Percentiles rank a stretch among this genome's conserved stretches.
These are phyloP conservation scores for Suillus tomentosus DNA, from an alignment of 768 basidiomycete genomes.

Conservation along the genomic window DNA sequence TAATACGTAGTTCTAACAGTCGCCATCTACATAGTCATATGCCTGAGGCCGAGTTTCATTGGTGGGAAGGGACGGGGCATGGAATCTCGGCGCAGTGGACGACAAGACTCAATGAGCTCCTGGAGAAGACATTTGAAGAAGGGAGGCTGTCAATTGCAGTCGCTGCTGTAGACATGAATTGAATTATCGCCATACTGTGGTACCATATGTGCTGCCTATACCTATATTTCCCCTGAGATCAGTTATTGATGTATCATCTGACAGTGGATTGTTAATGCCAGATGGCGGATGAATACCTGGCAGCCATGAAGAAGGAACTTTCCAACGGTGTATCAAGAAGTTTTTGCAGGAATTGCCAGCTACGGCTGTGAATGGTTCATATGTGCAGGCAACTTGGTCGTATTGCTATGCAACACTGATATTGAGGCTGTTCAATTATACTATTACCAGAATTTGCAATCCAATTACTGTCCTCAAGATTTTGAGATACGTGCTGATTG, in stretches of 20 bases:
- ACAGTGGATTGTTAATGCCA: too few species aligned
- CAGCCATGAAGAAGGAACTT: too few species aligned
- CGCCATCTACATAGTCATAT: constrained; percentile 54
- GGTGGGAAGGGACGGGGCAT: constrained; percentile 68
- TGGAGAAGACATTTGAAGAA: constrained; percentile 60
- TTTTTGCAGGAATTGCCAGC: too few species aligned
- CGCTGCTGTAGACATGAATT: constrained; percentile 1
- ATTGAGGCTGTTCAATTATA: too few species aligned
- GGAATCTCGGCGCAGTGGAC: constrained; percentile 53
- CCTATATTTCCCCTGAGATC: too few species aligned
- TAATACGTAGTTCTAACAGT: constrained; percentile 57
- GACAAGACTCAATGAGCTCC: constrained; percentile 52
- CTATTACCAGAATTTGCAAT: neutral
- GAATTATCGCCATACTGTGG: neutral
- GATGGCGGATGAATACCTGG: too few species aligned
- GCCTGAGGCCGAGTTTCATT: constrained; percentile 56
- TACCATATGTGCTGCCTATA: neutral
- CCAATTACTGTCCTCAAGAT: neutral
- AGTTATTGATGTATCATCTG: too few species aligned
- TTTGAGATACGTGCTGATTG: neutral
- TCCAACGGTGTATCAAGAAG: too few species aligned
- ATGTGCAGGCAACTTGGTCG: too few species aligned
- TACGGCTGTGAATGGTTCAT: too few species aligned
- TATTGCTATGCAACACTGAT: too few species aligned
- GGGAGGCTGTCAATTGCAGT: constrained; percentile 32